Conservation (phyloP, 441 rosid species). For the Erysimum pusillum region DNA sequence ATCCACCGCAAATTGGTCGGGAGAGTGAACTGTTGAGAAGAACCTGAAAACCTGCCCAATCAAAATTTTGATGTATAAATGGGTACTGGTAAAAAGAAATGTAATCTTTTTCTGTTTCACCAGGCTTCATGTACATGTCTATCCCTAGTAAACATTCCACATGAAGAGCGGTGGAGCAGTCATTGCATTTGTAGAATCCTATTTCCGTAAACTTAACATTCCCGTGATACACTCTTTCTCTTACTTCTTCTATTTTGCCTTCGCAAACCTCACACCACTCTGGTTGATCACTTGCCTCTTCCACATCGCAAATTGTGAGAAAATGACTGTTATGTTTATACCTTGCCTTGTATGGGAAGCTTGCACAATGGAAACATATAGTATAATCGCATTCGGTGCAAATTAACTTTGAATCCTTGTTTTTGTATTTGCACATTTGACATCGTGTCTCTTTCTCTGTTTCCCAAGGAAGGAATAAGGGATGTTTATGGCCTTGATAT, state of each 20-base stretch:
- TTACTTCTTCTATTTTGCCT: background rate
- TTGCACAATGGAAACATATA: background rate
- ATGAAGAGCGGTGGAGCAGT: background rate
- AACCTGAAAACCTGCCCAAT: background rate
- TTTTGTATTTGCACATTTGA: background rate
- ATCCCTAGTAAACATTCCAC: background rate
- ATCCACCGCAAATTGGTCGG: background rate
- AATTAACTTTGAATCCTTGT: background rate
- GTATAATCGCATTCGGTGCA: background rate
- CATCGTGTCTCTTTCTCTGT: background rate
- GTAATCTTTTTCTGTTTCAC: background rate
- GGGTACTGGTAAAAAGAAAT: background rate
- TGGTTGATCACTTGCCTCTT: background rate
- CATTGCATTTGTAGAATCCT: background rate
- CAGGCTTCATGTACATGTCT: background rate
- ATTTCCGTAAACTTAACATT: background rate
- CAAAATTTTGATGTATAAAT: rapidly evolving
- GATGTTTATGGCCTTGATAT: background rate
- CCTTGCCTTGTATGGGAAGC: background rate
- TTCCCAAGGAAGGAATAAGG: background rate
- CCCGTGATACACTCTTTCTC: background rate
- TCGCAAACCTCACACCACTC: background rate
- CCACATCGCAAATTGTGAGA: background rate
- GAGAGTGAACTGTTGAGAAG: background rate
- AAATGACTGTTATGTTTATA: background rate